phyloP scores from a whole-genome alignment of 1,139 yeast species.

The Magnusiomyces sp. region DNA sequence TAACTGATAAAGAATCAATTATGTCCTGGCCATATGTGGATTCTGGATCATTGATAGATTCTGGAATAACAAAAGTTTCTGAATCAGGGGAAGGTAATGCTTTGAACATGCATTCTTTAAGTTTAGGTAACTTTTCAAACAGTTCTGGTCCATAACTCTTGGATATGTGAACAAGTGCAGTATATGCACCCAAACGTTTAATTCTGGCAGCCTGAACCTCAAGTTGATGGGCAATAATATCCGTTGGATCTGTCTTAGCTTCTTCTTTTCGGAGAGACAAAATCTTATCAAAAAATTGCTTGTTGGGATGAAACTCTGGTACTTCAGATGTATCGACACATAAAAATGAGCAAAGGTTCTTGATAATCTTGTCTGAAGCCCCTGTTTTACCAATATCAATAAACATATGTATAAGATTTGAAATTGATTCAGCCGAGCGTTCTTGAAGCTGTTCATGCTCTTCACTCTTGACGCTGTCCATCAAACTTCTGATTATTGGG shows the following conservation, averaged over 20 bases:
- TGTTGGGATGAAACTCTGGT: conserved; percentile 78
- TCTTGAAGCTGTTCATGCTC: conserved; percentile 56
- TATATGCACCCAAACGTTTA: conserved; percentile 75
- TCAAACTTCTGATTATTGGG: conserved; percentile 79
- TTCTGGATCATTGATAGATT: conserved; percentile 38
- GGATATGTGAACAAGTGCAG: conserved; percentile 51
- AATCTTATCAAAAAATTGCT: conserved; percentile 46
- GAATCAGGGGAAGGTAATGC: conserved; percentile 41
- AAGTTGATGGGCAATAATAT: conserved; percentile 52
- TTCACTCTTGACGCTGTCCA: conserved; percentile 88
- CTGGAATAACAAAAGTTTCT: conserved; percentile 25
- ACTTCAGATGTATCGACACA: conserved; percentile 96
- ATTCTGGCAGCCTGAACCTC: conserved; percentile 66
- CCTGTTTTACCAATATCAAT: conserved; percentile 49
- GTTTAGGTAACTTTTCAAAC: conserved; percentile 58
- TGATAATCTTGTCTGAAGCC: conserved; percentile 81
- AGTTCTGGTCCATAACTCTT: conserved; percentile 44
- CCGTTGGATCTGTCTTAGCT: conserved; percentile 58
- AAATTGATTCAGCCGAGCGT: conserved; percentile 63
- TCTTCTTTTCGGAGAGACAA: conserved; percentile 78
- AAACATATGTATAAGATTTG: conserved; percentile 53
- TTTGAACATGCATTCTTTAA: conserved; percentile 58
- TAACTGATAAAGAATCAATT: conserved; percentile 78
- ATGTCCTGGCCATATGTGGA: conserved; percentile 64
- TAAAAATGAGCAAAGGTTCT: conserved; percentile 82